Conservation (phyloP, 768 basidiomycete species). For the Lactarius pseudohatsudake region DNA sequence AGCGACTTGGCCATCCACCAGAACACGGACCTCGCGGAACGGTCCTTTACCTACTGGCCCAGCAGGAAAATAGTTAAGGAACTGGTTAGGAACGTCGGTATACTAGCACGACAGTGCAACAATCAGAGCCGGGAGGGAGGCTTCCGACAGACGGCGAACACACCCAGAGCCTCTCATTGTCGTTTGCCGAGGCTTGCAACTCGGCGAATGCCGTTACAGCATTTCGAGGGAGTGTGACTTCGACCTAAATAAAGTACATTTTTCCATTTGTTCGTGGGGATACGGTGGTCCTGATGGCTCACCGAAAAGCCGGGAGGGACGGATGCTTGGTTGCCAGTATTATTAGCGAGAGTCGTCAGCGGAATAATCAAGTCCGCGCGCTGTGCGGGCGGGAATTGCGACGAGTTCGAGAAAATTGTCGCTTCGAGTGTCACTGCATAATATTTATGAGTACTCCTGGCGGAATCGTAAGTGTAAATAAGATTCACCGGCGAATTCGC, state of each 20-base stretch:
- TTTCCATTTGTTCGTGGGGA: neutral
- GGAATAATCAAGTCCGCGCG: conserved; percentile 50
- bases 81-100: conserved; percentile 62
- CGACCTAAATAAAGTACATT: conserved; percentile 43
- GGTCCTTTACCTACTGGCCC: conserved; percentile 55
- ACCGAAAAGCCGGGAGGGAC: conserved; percentile 72
- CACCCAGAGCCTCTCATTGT: conserved; percentile 77
- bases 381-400: conserved; percentile 56
- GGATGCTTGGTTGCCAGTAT: conserved; percentile 62
- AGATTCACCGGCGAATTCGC: conserved; percentile 64
- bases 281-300: conserved; percentile 20
- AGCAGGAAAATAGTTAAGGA: conserved; percentile 44
- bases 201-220: conserved; percentile 68
- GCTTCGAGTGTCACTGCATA: conserved; percentile 59
- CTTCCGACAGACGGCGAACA: conserved; percentile 21
- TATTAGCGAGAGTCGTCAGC: conserved; percentile 59
- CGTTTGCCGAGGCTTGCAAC: conserved; percentile 66
- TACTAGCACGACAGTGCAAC: conserved; percentile 45
- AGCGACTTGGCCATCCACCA: conserved; percentile 57
- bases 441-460: neutral
- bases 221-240: conserved; percentile 69
- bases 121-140: too few relatives aligned
- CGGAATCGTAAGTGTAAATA: neutral
- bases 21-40: conserved; percentile 60
- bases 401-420: conserved; percentile 64